These are phyloP conservation scores for Zasmidium citrigriseum DNA, from an alignment of 2,329 filamentous ascomycete species.

Conservation along the genomic window DNA sequence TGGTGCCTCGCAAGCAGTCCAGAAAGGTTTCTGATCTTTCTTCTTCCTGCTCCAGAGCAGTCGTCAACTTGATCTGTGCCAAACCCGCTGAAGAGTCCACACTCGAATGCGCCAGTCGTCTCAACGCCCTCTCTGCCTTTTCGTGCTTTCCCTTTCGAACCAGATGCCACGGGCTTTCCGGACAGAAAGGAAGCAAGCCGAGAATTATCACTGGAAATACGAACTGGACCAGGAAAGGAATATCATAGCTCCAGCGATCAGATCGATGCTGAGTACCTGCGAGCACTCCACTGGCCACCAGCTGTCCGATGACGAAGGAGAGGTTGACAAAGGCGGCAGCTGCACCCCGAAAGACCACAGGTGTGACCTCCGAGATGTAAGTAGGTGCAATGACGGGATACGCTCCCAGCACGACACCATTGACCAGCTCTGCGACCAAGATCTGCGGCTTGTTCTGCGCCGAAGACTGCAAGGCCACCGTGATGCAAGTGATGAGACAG, in stretches of 20 bases:
- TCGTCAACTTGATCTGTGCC: too few species aligned
- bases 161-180: conserved; percentile 32
- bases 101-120: too few species aligned
- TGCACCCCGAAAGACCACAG: conserved; percentile 57
- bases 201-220: conserved; percentile 37
- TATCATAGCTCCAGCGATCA: conserved; percentile 38
- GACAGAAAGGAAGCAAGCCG: conserved; percentile 25
- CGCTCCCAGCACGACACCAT: conserved; percentile 58
- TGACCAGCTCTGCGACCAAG: conserved; percentile 57
- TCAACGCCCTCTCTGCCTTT: too few species aligned
- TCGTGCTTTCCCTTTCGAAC: too few species aligned
- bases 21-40: conserved; percentile 3
- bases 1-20: conserved; percentile 55
- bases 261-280: conserved; percentile 32
- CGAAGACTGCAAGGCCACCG: conserved; percentile 41
- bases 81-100: too few species aligned
- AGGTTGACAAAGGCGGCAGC: conserved; percentile 55
- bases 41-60: neutral
- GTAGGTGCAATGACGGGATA: conserved; percentile 57
- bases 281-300: conserved; percentile 40
- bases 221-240: conserved; percentile 46
- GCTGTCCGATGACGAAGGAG: conserved; percentile 44
- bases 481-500: conserved; percentile 33
- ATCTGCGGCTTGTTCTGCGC: conserved; percentile 13
- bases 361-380: conserved; percentile 53